Conservation (phyloP, 2,329 filamentous ascomycete genomes). For the Graphium sp. region DNA sequence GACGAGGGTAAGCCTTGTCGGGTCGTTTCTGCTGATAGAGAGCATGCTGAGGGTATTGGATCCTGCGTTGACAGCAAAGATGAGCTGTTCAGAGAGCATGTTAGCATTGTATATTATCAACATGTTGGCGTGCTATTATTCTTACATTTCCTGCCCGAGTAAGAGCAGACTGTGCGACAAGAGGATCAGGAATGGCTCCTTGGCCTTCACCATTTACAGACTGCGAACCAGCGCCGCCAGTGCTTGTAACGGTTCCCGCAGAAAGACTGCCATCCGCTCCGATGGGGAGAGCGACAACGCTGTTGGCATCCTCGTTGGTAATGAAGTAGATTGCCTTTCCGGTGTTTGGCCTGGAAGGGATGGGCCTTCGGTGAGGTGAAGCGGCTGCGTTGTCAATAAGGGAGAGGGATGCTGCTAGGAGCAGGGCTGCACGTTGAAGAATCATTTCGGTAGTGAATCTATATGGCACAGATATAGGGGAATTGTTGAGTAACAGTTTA, state of each 20-base stretch:
- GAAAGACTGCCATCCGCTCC: constrained; percentile 26
- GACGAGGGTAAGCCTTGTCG: constrained; percentile 24
- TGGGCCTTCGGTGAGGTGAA: too few relatives aligned
- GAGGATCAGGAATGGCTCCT: constrained; percentile 27
- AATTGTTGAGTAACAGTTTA: too few relatives aligned
- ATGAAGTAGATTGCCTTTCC: constrained; percentile 37
- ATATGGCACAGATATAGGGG: too few relatives aligned
- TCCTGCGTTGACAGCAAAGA: constrained; percentile 39
- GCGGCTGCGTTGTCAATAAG: not conserved
- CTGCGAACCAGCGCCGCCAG: constrained; percentile 27
- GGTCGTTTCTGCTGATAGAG: constrained; percentile 19
- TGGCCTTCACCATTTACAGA: constrained; percentile 17
- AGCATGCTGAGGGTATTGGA: constrained; percentile 35
- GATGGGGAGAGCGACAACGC: constrained; percentile 31
- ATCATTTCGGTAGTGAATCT: too few relatives aligned
- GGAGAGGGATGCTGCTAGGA: too few relatives aligned
- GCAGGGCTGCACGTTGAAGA: too few relatives aligned
- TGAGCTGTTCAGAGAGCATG: constrained; percentile 14
- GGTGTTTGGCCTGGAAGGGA: too few relatives aligned
- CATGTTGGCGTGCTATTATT: too few relatives aligned
- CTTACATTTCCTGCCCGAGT: constrained; percentile 31
- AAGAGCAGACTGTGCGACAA: constrained; percentile 32
- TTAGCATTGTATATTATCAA: not conserved
- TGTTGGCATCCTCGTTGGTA: constrained; percentile 31
- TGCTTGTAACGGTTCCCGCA: constrained; percentile 20